These are phyloP conservation scores for Suillus subalutaceus DNA, from an alignment of 768 basidiomycete species.

Conservation along the genomic window DNA sequence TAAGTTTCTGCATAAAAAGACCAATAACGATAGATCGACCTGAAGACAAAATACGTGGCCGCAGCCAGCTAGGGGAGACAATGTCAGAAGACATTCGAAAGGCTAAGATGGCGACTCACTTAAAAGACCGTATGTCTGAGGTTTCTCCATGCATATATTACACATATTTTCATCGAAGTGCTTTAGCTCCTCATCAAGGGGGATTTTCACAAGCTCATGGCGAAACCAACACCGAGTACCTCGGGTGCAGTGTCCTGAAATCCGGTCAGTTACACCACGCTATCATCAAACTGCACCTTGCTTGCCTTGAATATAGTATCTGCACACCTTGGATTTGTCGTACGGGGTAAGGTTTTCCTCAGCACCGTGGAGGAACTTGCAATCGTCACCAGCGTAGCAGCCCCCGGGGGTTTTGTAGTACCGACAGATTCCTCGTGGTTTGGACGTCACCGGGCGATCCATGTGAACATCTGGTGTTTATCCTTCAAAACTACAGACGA, in stretches of 20 bases:
- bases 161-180: slow-evolving; percentile 53
- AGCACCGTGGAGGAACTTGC: slow-evolving; percentile 78
- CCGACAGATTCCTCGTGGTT: slow-evolving; percentile 68
- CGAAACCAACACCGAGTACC: slow-evolving; percentile 79
- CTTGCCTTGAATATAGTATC: slow-evolving; percentile 62
- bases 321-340: slow-evolving; percentile 73
- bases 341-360: slow-evolving; percentile 60
- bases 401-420: slow-evolving; percentile 68
- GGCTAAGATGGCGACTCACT: slow-evolving; percentile 41
- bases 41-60: slow-evolving; percentile 78
- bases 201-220: slow-evolving; percentile 43
- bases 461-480: slow-evolving; percentile 29
- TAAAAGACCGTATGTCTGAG: slow-evolving; percentile 68
- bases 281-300: not conserved
- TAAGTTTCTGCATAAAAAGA: slow-evolving; percentile 10
- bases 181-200: slow-evolving; percentile 26
- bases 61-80: slow-evolving; percentile 55
- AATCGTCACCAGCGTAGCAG: slow-evolving; percentile 66
- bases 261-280: slow-evolving; percentile 5
- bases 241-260: slow-evolving; percentile 67
- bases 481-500: not conserved
- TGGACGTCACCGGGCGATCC: slow-evolving; percentile 68
- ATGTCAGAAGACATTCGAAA: slow-evolving; percentile 4
- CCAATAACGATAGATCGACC: slow-evolving; percentile 40
- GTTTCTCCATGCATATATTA: slow-evolving; percentile 76